Evolutionary conservation across 768 basidiomycete genomes (phyloP).

Genomic region (Leucocoprinus birnbaumii): DNA sequence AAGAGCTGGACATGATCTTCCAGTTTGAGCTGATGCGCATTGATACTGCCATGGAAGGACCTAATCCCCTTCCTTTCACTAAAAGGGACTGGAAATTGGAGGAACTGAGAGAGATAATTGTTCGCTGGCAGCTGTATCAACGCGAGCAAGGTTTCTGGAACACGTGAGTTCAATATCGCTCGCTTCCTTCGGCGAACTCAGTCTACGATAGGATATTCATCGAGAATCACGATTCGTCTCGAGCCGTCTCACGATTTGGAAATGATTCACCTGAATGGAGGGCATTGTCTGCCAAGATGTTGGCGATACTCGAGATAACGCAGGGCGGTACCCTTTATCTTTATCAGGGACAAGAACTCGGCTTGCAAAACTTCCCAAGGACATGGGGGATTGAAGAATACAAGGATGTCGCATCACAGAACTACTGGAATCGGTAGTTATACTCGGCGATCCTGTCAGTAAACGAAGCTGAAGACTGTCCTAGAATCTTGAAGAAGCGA

Average conservation of each 20-base stretch:
- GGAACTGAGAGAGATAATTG: constrained; percentile 45
- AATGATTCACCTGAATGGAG: constrained; percentile 61
- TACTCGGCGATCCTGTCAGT: neutral
- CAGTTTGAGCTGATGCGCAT: constrained; percentile 61
- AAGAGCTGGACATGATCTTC: constrained; percentile 67
- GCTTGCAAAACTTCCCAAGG: constrained; percentile 58
- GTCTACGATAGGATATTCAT: constrained; percentile 45
- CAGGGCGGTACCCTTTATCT: constrained; percentile 69
- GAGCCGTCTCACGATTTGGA: constrained; percentile 64
- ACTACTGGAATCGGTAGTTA: constrained; percentile 53
- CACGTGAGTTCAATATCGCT: constrained; percentile 34
- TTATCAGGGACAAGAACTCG: constrained; percentile 75
- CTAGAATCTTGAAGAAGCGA: constrained; percentile 38
- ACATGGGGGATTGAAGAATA: constrained; percentile 72
- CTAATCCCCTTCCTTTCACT: constrained; percentile 34
- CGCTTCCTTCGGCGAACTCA: constrained; percentile 1
- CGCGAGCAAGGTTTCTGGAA: constrained; percentile 67
- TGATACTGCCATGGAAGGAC: constrained; percentile 40
- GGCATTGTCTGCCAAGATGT: constrained; percentile 56
- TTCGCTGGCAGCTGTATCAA: constrained; percentile 57
- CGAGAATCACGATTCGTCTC: constrained; percentile 69
- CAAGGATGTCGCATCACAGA: constrained; percentile 63
- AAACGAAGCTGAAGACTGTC: neutral
- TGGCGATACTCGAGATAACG: constrained; percentile 58
- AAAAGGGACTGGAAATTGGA: constrained; percentile 47